Evolutionary conservation across 257 asterid genomes (phyloP).

Genomic region (Penstemon eatonii): DNA sequence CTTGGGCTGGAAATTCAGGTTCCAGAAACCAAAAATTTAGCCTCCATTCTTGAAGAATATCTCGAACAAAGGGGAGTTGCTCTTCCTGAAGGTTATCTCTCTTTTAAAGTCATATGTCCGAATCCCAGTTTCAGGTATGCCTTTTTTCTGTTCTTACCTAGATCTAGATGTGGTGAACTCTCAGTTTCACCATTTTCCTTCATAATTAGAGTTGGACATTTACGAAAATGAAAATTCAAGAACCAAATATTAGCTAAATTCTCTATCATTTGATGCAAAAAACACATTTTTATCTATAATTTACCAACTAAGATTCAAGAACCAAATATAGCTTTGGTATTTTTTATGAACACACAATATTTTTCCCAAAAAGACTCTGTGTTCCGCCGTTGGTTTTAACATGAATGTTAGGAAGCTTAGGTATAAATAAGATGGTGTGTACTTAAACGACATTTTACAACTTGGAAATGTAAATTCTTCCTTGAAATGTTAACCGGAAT

Average conservation of each 20-base stretch:
- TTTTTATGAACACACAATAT: too few species aligned
- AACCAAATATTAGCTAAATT: too few species aligned
- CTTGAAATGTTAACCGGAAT: too few species aligned
- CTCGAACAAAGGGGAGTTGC: slow-evolving; percentile 84
- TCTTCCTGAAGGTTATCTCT: slow-evolving; percentile 77
- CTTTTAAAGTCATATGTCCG: slow-evolving; percentile 83
- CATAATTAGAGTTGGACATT: neutral
- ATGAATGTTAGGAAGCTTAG: slow-evolving; percentile 5
- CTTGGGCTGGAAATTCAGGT: slow-evolving; percentile 46
- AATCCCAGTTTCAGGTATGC: slow-evolving; percentile 72
- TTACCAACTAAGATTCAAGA: too few species aligned
- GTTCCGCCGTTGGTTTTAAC: neutral
- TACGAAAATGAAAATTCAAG: too few species aligned
- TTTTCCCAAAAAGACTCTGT: neutral
- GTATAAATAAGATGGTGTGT: neutral
- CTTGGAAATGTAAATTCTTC: too few species aligned
- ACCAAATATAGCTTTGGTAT: too few species aligned
- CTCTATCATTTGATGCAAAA: too few species aligned
- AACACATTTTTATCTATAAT: too few species aligned
- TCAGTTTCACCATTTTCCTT: neutral
- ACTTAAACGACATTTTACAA: too few species aligned
- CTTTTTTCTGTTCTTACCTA: neutral
- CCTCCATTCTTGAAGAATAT: slow-evolving; percentile 76
- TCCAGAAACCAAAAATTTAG: slow-evolving; percentile 59
- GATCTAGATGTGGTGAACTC: neutral